These are phyloP conservation scores for Pythium volutum DNA, from an alignment of 352 stramenopile species.

Conservation along the genomic window DNA sequence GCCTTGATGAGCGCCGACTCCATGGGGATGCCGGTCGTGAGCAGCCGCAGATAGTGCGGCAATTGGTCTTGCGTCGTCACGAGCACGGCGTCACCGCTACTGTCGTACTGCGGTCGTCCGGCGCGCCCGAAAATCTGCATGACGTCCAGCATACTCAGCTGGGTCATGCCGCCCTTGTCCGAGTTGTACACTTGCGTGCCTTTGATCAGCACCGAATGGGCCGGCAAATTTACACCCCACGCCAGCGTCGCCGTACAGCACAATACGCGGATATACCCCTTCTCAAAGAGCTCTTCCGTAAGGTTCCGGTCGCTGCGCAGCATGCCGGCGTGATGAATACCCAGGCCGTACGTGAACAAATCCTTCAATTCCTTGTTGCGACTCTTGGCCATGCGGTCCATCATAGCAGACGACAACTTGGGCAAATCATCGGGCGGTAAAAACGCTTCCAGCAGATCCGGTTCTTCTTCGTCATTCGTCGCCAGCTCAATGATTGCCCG, in stretches of 20 bases:
- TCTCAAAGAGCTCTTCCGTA: slow-evolving; percentile 97
- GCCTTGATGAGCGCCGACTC: slow-evolving; percentile 98
- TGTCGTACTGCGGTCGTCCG: slow-evolving; percentile 98
- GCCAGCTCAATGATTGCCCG: slow-evolving; percentile 90
- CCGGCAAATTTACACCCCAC: slow-evolving; percentile 99
- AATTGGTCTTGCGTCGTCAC: slow-evolving; percentile 96
- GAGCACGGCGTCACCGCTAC: slow-evolving; percentile 97
- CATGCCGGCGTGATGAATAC: slow-evolving; percentile 99
- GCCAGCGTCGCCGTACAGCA: slow-evolving; percentile 99
- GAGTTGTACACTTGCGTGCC: slow-evolving; percentile 99
- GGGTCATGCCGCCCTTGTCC: slow-evolving; percentile 97
- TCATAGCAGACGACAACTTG: slow-evolving; percentile 43
- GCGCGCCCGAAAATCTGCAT: slow-evolving; percentile 99
- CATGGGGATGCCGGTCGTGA: slow-evolving; percentile 96
- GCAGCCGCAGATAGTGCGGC: slow-evolving; percentile 93
- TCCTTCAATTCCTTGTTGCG: slow-evolving; percentile 95
- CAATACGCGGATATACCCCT: slow-evolving; percentile 96
- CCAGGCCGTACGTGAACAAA: slow-evolving; percentile 93
- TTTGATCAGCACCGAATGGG: slow-evolving; percentile 99
- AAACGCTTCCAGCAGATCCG: slow-evolving; percentile 53
- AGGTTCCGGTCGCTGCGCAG: slow-evolving; percentile 92
- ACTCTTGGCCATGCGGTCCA: slow-evolving; percentile 88
- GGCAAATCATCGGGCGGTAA: slow-evolving; percentile 51
- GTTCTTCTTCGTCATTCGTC: slow-evolving; percentile 57
- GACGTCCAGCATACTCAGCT: slow-evolving; percentile 99